Conservation (phyloP, 495 filamentous ascomycete genomes). For the Neurospora sp. region DNA sequence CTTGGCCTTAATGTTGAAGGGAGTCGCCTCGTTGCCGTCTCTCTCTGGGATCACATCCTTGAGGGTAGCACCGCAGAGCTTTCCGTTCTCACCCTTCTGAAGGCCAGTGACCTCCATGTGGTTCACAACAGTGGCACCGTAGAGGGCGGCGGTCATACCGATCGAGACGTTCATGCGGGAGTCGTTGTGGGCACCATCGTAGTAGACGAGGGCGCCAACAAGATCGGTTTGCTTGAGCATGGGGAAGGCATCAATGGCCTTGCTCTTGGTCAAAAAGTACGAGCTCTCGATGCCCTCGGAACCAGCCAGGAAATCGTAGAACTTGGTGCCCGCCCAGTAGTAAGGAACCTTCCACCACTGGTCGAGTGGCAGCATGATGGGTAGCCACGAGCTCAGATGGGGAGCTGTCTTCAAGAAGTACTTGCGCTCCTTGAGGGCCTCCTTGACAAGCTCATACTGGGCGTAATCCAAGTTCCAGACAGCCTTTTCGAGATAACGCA, state of each 20-base stretch:
- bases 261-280: conserved; percentile 91
- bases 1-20: conserved; percentile 73
- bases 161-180: conserved; percentile 97
- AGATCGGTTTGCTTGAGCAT: conserved; percentile 86
- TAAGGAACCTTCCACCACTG: conserved; percentile 98
- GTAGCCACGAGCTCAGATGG: conserved; percentile 88
- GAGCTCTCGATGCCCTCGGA: conserved; percentile 95
- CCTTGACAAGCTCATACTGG: conserved; percentile 86
- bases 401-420: conserved; percentile 95
- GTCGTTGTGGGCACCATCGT: conserved; percentile 97
- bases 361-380: conserved; percentile 93
- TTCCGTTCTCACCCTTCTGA: conserved; percentile 68
- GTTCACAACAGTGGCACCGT: conserved; percentile 86
- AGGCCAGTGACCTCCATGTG: conserved; percentile 83
- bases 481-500: conserved; percentile 93
- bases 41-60: conserved; percentile 62
- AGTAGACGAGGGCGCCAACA: conserved; percentile 90
- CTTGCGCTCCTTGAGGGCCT: conserved; percentile 90
- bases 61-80: conserved; percentile 67
- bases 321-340: conserved; percentile 94
- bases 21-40: conserved; percentile 36
- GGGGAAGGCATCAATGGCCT: conserved; percentile 92
- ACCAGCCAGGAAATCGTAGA: conserved; percentile 88
- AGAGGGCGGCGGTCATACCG: conserved; percentile 90
- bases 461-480: conserved; percentile 94